Conservation (phyloP, 768 basidiomycete genomes). For the Russula ochroleuca region DNA sequence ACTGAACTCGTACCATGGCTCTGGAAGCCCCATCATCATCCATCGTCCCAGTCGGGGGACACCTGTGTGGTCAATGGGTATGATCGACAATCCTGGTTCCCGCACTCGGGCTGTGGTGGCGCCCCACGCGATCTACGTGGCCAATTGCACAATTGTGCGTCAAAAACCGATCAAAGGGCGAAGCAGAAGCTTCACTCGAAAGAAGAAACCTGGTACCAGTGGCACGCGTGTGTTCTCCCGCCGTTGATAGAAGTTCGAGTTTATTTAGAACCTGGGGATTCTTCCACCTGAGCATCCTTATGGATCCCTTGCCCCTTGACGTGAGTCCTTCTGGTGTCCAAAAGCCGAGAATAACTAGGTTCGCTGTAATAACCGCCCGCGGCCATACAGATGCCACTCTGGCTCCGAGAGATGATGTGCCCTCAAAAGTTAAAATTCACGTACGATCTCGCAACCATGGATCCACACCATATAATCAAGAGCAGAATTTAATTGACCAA, state of each 20-base stretch:
- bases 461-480: neutral
- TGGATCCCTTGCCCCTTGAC: neutral
- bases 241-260: conserved; percentile 4
- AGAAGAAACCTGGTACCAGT: neutral
- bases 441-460: neutral
- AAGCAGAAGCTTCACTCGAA: neutral
- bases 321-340: neutral
- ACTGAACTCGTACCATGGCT: neutral
- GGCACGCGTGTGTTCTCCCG: neutral
- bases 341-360: neutral
- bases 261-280: neutral
- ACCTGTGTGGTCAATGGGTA: neutral
- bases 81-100: neutral
- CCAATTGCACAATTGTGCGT: neutral
- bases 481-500: neutral
- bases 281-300: neutral
- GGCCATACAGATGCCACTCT: conserved; percentile 12
- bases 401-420: neutral
- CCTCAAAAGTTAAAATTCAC: conserved; percentile 5
- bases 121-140: neutral
- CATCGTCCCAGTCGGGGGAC: neutral
- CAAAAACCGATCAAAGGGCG: conserved; percentile 12
- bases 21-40: neutral
- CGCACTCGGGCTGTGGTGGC: neutral
- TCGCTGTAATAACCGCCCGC: neutral